These are phyloP conservation scores for Leccinum arenicola DNA, from an alignment of 768 basidiomycete species.

Conservation along the genomic window DNA sequence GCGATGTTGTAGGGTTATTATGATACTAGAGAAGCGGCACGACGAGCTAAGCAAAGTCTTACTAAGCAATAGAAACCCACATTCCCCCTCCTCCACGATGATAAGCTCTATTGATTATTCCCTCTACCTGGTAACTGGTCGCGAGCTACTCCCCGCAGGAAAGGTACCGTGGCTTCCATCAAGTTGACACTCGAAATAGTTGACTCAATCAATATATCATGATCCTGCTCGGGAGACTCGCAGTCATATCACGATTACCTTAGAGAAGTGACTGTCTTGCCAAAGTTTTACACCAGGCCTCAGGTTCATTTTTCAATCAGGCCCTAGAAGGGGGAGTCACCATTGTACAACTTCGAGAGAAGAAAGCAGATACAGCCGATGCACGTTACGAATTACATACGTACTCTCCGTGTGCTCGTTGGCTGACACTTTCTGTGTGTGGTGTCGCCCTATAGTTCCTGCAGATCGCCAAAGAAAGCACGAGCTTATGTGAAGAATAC, in stretches of 20 bases:
- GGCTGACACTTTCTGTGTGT: neutral
- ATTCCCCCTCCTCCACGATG: neutral
- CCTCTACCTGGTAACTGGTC: conserved; percentile 85
- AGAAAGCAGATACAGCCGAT: conserved; percentile 75
- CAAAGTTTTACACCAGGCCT: conserved; percentile 38
- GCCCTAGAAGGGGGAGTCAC: conserved; percentile 85
- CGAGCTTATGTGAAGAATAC: conserved; percentile 71
- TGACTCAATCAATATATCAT: conserved; percentile 1
- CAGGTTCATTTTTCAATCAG: conserved; percentile 35
- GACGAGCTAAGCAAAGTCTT: too few relatives aligned
- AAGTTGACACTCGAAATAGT: neutral
- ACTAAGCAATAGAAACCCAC: too few relatives aligned
- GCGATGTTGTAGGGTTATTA: neutral
- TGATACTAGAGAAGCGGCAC: neutral
- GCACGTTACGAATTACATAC: conserved; percentile 38
- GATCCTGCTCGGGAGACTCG: neutral
- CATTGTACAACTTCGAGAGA: conserved; percentile 87
- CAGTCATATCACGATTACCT: conserved; percentile 71
- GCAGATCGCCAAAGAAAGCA: conserved; percentile 64
- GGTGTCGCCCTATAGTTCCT: conserved; percentile 55
- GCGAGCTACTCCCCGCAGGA: conserved; percentile 70
- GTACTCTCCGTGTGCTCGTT: neutral
- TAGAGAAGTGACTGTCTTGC: neutral
- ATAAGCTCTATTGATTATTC: conserved; percentile 51
- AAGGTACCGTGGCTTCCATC: conserved; percentile 47